These are phyloP conservation scores for Syzygium jambos DNA, from an alignment of 345 rosid genomes.

Conservation along the genomic window DNA sequence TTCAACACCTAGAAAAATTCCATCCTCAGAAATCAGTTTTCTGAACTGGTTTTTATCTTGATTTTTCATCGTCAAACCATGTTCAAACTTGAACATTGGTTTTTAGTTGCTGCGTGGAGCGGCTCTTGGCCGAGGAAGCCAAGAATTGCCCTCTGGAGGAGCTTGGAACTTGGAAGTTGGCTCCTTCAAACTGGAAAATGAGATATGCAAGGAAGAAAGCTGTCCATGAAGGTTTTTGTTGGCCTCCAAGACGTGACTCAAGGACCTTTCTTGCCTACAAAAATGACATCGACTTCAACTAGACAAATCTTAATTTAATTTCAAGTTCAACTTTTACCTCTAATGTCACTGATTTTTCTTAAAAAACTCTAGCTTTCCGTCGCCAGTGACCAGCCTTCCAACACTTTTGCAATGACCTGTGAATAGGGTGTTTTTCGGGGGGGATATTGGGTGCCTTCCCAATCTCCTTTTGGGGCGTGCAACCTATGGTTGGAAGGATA, in stretches of 20 bases:
- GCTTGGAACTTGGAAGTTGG: too few relatives aligned
- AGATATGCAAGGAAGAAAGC: neutral
- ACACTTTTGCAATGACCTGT: too few relatives aligned
- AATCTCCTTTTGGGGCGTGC: neutral
- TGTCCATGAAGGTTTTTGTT: neutral
- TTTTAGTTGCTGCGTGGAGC: neutral
- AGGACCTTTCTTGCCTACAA: neutral
- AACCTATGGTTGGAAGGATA: neutral
- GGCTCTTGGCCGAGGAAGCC: neutral
- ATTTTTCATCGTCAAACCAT: neutral
- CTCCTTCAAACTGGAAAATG: neutral
- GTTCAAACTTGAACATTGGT: neutral
- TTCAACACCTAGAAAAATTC: neutral
- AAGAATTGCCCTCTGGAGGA: neutral
- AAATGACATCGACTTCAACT: neutral
- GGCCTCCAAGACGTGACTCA: too few relatives aligned
- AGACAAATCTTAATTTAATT: too few relatives aligned
- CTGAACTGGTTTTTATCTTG: neutral
- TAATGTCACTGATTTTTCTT: neutral
- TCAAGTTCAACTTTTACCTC: too few relatives aligned
- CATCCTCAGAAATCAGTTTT: neutral
- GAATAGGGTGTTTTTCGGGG: too few relatives aligned
- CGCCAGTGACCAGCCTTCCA: too few relatives aligned
- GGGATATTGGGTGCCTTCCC: neutral
- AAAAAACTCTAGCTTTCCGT: neutral